Evolutionary conservation across 139 green algal genomes (phyloP), one percentile per base, ranked within the genome.

Genomic region (Chlamydomonas applanata): DNA sequence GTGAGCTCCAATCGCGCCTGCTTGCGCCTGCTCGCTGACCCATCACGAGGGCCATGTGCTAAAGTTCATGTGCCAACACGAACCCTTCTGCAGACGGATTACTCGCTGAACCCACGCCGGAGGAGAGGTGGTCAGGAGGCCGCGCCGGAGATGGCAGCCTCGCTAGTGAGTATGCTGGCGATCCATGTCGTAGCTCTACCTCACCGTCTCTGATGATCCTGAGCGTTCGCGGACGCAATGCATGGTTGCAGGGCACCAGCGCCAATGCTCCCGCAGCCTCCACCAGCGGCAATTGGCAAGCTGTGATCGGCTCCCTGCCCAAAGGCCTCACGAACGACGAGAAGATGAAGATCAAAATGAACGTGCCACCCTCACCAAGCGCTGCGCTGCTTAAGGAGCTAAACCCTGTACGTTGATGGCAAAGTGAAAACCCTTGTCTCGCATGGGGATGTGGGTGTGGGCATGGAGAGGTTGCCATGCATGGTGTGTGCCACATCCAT

Each of bases 21-120:
- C 16, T 54, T 4, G 54, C 25, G 34, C 34, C 9, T 33, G 16
- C 46, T 40, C 25, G 33, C 49, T 22, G 40, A 29, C n/a, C n/a
- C n/a, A n/a, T n/a, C 34, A 40, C 27, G 40, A n/a, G 27, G 7
- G n/a, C 40, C 27, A 56, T 29, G 27, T 56, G 20, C 27, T 63
- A 0, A 33, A 45, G 57, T 25, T 63, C 59, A 27, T 71, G 45
- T 33, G 0, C 54, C n/a, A n/a, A n/a, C n/a, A n/a, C n/a, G n/a
- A n/a, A n/a, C n/a, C n/a, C n/a, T n/a, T n/a, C n/a, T n/a, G 75
- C 82, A 94, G 90, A 87, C 84, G 32, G 91, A 96, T 64, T 95
- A 93, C 71, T 80, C 90, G 53, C 79, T 96, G 3, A 88, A 92
- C 52, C 89, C 91, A 0, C 82, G 86, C 44, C 76, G 81, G 17